Evolutionary conservation across 441 rosid genomes (phyloP).

Genomic region (Gossypium gossypioides): DNA sequence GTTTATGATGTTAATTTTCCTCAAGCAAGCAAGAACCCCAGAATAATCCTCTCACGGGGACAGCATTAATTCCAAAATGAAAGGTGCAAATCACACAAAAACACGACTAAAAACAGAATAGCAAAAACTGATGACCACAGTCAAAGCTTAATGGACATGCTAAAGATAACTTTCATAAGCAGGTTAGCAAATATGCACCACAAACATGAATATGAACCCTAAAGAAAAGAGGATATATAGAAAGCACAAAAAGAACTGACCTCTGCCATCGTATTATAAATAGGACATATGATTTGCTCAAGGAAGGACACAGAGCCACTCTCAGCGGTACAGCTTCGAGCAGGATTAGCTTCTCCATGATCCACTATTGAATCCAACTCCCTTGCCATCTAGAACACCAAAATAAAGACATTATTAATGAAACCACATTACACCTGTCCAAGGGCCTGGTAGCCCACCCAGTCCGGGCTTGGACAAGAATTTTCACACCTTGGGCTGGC

Average conservation of each 20-base stretch:
- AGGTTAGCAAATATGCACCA: background rate
- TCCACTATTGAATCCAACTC: conserved; percentile 90
- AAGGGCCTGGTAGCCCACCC: background rate
- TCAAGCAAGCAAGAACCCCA: background rate
- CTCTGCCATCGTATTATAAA: conserved; percentile 47
- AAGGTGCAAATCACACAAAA: background rate
- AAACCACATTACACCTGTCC: background rate
- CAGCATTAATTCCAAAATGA: background rate
- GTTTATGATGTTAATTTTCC: background rate
- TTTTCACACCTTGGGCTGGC: background rate
- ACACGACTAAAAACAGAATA: background rate
- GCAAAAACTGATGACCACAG: background rate
- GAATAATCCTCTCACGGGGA: background rate
- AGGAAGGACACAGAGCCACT: conserved; percentile 73
- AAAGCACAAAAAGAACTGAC: conserved; percentile 35
- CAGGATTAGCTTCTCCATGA: conserved; percentile 68
- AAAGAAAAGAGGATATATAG: background rate
- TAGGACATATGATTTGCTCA: conserved; percentile 64
- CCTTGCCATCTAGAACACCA: conserved; percentile 76
- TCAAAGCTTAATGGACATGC: background rate
- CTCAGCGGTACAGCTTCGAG: conserved; percentile 56
- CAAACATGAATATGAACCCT: background rate
- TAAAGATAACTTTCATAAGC: background rate
- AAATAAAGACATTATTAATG: background rate
- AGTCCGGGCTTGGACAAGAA: background rate